Base-by-base conservation (phyloP, 1,139 yeast species). In the Geotrichum cucujoidarum region DNA sequence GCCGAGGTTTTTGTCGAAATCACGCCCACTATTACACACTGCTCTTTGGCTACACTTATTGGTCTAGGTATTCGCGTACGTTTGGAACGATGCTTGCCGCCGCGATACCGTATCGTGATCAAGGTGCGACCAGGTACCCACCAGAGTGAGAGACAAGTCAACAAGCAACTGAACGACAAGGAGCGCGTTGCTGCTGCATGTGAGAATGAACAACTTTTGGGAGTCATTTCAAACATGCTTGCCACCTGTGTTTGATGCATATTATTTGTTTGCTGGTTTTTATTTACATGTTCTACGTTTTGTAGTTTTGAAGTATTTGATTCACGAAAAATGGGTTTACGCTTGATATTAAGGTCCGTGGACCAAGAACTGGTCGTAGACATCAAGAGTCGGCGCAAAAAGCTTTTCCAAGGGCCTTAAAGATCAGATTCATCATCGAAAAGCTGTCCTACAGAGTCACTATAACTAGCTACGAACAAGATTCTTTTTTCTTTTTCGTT, bases 161-260 rank as follows among this genome's bases (percentile, higher is more conserved):
- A 94, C 66, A 90, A 92, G 62, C 99, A 94, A 67, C 76, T 94
- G 54, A 92, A 92, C 63, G 99, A 94, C 64, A 94, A 94, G 68
- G 99, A 94, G 66, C 74, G 99, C 55, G 97, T 92, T 0, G 95
- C 97, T 24, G 98, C 98, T 16, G 99, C 99, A 0, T 90, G 97
- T 67, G 98, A 94, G 61, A 94, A 94, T 59, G 95, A 87, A 52
- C 98, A 94, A 68, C 72, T 94, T 40, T 70, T 90, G 50, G 77
- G 80, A 29, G 98, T 94, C 16, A 85, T 94, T 42, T 84, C 89
- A 59, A 90, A 86, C 57, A 94, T 94, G 99, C 74, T 94, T 55
- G 75, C 86, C 40, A 83, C 92, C 8, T 92, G 97, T 64, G 71
- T 25, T 17, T 48, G 30, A 31, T 5, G 7, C 6, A 24, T 6